A percentile compares a stretch with the other conserved stretches of the same genome.
These are phyloP conservation scores for Eucalyptus urophylla DNA, from an alignment of 345 rosid species.

Conservation along the genomic window DNA sequence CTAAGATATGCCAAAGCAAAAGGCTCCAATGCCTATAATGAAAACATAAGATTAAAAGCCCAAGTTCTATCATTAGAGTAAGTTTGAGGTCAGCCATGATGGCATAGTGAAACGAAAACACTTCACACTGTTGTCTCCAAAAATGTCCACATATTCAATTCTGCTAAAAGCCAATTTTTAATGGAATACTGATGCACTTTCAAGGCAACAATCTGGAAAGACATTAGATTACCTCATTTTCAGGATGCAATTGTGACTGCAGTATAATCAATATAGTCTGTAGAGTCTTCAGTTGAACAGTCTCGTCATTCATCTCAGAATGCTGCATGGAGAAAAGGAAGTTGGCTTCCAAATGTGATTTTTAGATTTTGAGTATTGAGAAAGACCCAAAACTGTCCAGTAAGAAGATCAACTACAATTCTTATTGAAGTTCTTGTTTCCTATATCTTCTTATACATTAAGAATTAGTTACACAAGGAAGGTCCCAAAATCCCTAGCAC, in stretches of 20 bases:
- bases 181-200: background rate
- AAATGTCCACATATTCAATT: background rate
- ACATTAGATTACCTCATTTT: slow-evolving; percentile 53
- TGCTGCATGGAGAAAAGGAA: slow-evolving; percentile 46
- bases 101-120: background rate
- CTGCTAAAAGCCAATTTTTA: background rate
- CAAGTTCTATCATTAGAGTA: background rate
- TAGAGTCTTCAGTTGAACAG: slow-evolving; percentile 81
- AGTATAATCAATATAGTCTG: slow-evolving; percentile 91
- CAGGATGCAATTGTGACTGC: slow-evolving; percentile 87
- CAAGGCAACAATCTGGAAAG: background rate
- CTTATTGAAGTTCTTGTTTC: background rate
- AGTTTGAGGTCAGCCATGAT: background rate
- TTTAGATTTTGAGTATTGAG: background rate
- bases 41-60: background rate
- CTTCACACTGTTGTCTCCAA: background rate
- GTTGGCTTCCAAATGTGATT: background rate
- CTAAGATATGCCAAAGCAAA: background rate
- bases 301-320: slow-evolving; percentile 93
- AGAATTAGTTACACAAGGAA: background rate
- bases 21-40: background rate
- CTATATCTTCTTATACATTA: background rate
- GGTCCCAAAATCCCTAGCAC: background rate
- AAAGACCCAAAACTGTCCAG: background rate
- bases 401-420: background rate